Base-by-base conservation (phyloP, 495 filamentous ascomycete genomes). In the Neurospora sp. region DNA sequence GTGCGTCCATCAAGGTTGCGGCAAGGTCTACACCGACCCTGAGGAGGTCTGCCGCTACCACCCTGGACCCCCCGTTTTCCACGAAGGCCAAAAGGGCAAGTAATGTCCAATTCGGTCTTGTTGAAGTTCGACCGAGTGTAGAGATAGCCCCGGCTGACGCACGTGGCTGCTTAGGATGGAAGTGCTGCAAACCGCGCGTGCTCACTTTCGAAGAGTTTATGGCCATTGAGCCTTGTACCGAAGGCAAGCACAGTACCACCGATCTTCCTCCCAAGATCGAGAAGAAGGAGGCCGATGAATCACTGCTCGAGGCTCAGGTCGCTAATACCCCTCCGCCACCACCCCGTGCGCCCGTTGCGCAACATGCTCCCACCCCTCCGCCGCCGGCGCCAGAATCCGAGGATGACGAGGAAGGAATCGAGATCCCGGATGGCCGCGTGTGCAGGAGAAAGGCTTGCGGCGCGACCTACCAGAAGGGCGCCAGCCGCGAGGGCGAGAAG, bases 141-240 rank as follows among this genome's bases (percentile, higher is more conserved):
- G 14, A 11, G 22, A 38, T 44, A 41, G 18, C 27, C 39, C 31
- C 12, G 31, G 10, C 39, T 22, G 7, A 73, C 20, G 27, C 14
- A 20, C 39, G n/a, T 53, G 27, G 35, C 35, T 46, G n/a, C 71
- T 73, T 80, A 98, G 96, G 96, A 77, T 99, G 96, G 96, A 97
- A 97, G 85, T 99, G 96, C 85, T 99, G 96, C 87, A 99, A 98
- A 85, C 92, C 94, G 72, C 92, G 96, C 81, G 94, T 98, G 75
- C 87, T 99, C 75, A 98, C 95, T 69, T 99, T 99, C 78, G 96
- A 99, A 82, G 96, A 99, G 84, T 99, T 99, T 86, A 92, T 98
- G 77, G 81, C 87, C 69, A 98, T 99, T 75, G 88, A 93, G 39
- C 94, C 96, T 31, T 99, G 96, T 86, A 97, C 96, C 27, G 93